A percentile compares a stretch with the other conserved stretches of the same genome.
phyloP scores from a whole-genome alignment of 1,284 basidiomycete genomes.

The Psilocybe mexicana region DNA sequence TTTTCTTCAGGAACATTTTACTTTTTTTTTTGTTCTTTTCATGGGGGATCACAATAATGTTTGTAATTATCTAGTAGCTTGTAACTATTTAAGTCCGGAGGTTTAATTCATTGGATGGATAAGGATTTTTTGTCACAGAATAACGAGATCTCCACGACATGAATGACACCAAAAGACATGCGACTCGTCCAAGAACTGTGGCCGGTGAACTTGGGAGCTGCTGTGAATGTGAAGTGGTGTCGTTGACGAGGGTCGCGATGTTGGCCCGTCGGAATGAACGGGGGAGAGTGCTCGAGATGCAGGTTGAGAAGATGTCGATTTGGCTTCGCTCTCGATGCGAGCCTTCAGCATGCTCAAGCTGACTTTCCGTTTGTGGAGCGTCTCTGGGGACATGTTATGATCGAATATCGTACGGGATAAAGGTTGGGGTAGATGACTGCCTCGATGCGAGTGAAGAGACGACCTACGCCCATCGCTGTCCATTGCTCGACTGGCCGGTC shows the following conservation, averaged over 20 bases:
- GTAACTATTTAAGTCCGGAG: slow-evolving; percentile 9
- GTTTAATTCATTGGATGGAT: neutral
- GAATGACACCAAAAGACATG: slow-evolving; percentile 85
- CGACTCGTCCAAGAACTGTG: slow-evolving; percentile 78
- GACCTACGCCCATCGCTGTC: slow-evolving; percentile 46
- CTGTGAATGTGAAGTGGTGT: neutral
- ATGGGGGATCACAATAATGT: neutral
- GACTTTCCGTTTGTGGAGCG: slow-evolving; percentile 81
- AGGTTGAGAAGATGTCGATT: slow-evolving; percentile 28
- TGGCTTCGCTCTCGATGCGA: slow-evolving; percentile 78
- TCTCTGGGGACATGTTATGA: slow-evolving; percentile 70
- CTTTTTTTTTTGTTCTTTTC: slow-evolving; percentile 2
- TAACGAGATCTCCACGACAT: slow-evolving; percentile 76
- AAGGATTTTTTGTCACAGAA: slow-evolving; percentile 47
- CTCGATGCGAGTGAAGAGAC: slow-evolving; percentile 48
- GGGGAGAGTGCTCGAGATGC: slow-evolving; percentile 57
- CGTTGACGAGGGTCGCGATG: neutral
- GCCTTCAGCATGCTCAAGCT: slow-evolving; percentile 88
- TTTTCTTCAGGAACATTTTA: neutral
- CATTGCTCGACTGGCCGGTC: slow-evolving; percentile 53
- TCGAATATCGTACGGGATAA: slow-evolving; percentile 59
- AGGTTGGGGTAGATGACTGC: slow-evolving; percentile 34
- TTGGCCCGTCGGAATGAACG: slow-evolving; percentile 32
- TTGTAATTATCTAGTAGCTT: slow-evolving; percentile 12
- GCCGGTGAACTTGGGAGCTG: slow-evolving; percentile 34